phyloP scores from a whole-genome alignment of 805 yeast species.

The Pichia kluyveri region DNA sequence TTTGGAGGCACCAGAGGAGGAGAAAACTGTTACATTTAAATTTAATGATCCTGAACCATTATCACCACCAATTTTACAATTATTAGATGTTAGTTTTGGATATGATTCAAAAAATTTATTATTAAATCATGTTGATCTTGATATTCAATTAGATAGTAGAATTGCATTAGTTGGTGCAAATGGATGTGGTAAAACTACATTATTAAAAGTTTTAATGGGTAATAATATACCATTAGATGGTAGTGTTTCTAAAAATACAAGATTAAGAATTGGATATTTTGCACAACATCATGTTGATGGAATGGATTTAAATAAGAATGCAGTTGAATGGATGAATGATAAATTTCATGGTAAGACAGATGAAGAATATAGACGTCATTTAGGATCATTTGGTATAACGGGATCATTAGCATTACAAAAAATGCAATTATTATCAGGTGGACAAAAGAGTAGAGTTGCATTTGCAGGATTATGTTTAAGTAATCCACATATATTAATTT shows the following conservation, averaged over 20 bases:
- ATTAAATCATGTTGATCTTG: conserved; percentile 72
- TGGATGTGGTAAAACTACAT: conserved; percentile 98
- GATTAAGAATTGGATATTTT: conserved; percentile 90
- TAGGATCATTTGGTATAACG: conserved; percentile 95
- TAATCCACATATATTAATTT: conserved; percentile 82
- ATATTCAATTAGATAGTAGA: conserved; percentile 88
- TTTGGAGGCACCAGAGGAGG: conserved; percentile 91
- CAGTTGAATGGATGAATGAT: conserved; percentile 90
- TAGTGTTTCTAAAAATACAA: conserved; percentile 65
- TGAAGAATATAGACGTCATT: conserved; percentile 93
- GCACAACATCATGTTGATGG: conserved; percentile 98
- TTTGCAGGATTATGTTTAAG: conserved; percentile 89
- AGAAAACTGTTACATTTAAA: conserved; percentile 70
- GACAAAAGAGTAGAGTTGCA: conserved; percentile 97
- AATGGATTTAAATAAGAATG: conserved; percentile 80
- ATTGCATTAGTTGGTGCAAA: conserved; percentile 97
- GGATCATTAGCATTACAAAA: conserved; percentile 90
- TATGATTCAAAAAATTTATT: conserved; percentile 59
- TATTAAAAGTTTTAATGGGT: conserved; percentile 80
- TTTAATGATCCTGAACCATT: conserved; percentile 93
- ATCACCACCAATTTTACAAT: conserved; percentile 88
- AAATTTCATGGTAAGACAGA: conserved; percentile 89
- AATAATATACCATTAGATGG: conserved; percentile 69
- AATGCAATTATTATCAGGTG: conserved; percentile 87
- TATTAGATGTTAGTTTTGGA: conserved; percentile 81